phyloP scores from a whole-genome alignment of 805 yeast genomes.

The Saccharomyces kudriavzevii region DNA sequence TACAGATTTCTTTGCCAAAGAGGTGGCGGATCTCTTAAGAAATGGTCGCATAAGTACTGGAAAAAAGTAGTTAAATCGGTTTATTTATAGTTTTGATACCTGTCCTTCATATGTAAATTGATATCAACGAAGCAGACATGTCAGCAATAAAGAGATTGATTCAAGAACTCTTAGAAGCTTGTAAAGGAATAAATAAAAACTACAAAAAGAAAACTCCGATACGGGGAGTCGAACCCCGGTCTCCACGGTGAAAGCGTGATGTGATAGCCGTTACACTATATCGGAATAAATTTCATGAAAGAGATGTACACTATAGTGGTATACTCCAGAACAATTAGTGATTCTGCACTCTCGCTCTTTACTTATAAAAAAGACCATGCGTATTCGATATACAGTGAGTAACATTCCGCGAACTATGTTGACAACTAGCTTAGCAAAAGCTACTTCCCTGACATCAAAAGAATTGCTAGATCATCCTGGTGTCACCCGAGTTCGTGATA shows the following conservation, averaged over 20 bases:
- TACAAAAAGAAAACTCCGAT: neutral
- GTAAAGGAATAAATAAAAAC: neutral
- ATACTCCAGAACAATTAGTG: no score
- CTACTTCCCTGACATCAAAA: no score
- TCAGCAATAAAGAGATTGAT: neutral
- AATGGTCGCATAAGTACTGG: slow-evolving; percentile 10
- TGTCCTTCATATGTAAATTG: neutral
- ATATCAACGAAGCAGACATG: neutral
- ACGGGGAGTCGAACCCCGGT: neutral
- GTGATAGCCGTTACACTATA: neutral
- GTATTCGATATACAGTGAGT: no score
- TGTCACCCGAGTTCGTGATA: no score
- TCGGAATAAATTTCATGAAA: neutral
- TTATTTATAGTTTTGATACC: neutral
- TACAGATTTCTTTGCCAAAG: slow-evolving; percentile 34
- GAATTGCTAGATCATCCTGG: no score
- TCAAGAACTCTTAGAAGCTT: no score
- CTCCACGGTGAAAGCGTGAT: neutral
- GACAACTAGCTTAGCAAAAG: no score
- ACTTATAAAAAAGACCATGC: no score
- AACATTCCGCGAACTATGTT: no score
- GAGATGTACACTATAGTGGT: no score
- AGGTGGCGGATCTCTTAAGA: neutral
- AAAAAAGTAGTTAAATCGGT: neutral
- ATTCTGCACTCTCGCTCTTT: no score